phyloP scores from a whole-genome alignment of 805 yeast species.

The Monosporozyma siamensis region DNA sequence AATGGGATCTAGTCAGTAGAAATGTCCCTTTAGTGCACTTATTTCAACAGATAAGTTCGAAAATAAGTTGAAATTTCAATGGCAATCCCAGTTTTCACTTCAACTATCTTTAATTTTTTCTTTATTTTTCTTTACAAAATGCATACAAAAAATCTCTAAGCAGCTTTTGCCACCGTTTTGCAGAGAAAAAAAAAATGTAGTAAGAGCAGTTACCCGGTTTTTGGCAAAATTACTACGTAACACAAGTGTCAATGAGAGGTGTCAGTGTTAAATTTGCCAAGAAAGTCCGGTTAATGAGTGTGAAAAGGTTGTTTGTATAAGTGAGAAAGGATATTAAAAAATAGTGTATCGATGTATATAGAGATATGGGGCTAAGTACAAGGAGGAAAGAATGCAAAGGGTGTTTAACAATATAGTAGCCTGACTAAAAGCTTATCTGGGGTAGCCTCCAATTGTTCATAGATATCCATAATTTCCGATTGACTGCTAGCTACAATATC shows the following conservation, averaged over 20 bases:
- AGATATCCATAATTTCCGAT: conserved; percentile 73
- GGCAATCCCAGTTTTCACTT: not conserved
- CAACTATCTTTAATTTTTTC: not conserved
- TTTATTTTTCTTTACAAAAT: not conserved
- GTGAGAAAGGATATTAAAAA: no score
- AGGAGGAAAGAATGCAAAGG: no score
- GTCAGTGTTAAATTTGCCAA: no score
- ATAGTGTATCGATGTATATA: no score
- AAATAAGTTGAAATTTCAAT: no score
- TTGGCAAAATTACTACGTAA: not conserved
- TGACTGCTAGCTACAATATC: conserved; percentile 81
- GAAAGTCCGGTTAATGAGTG: no score
- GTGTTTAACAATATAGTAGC: conserved; percentile 79
- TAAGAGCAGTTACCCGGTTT: conserved; percentile 7
- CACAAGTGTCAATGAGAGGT: no score
- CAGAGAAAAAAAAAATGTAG: no score
- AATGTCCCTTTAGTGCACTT: not conserved
- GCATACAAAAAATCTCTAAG: no score
- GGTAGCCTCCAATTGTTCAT: conserved; percentile 79
- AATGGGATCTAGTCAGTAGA: not conserved
- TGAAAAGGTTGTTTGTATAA: no score
- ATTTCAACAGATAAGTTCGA: no score
- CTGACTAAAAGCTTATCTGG: conserved; percentile 88
- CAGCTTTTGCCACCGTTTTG: conserved; percentile 21
- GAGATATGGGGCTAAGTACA: no score